phyloP scores from a whole-genome alignment of 345 rosid genomes.

The Reutealis trisperma region DNA sequence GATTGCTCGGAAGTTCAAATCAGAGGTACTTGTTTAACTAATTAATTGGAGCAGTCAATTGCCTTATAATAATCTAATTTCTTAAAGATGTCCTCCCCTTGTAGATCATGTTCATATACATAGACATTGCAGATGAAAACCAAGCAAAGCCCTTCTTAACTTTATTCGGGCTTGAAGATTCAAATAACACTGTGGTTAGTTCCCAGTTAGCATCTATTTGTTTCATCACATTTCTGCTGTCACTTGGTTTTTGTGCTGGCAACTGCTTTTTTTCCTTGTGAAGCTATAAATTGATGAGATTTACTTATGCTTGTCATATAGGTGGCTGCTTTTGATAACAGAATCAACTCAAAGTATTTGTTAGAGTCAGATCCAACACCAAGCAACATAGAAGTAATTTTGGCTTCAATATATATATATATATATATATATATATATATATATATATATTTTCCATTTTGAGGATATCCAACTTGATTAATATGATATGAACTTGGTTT shows the following conservation, averaged over 20 bases:
- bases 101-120: slow-evolving; percentile 74
- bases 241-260: background rate
- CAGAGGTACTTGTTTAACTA: slow-evolving; percentile 45
- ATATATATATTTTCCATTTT: background rate
- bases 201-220: background rate
- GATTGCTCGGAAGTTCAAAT: slow-evolving; percentile 71
- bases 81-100: slow-evolving; percentile 21
- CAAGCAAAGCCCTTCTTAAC: slow-evolving; percentile 87
- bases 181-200: slow-evolving; percentile 62
- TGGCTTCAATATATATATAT: slow-evolving; percentile 17
- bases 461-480: slow-evolving; percentile 11
- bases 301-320: slow-evolving; percentile 31
- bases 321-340: slow-evolving; percentile 86
- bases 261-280: background rate
- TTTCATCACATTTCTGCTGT: slow-evolving; percentile 1
- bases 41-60: background rate
- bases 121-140: slow-evolving; percentile 72
- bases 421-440: too few species aligned
- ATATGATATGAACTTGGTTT: slow-evolving; percentile 23
- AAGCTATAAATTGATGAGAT: slow-evolving; percentile 21
- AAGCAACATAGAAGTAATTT: slow-evolving; percentile 65
- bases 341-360: slow-evolving; percentile 62
- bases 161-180: slow-evolving; percentile 71
- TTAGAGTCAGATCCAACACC: slow-evolving; percentile 63
- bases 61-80: slow-evolving; percentile 2